phyloP scores from a whole-genome alignment of 345 rosid species.

The Hibiscus tridactylites region DNA sequence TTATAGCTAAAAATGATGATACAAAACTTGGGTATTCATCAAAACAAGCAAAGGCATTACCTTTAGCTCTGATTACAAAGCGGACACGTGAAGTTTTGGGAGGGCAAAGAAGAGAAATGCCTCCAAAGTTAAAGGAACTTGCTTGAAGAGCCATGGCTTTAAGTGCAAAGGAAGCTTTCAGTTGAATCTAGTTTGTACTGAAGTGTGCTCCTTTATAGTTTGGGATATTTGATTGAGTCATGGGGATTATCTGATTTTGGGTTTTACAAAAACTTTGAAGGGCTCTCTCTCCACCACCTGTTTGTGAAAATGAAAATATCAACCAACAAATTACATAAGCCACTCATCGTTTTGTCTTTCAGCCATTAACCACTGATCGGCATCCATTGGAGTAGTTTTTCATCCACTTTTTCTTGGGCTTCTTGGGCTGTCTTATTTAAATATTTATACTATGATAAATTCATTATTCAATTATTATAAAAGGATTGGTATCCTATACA shows the following conservation, averaged over 20 bases:
- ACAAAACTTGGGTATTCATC: not conserved
- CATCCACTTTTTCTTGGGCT: no score
- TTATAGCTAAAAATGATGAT: not conserved
- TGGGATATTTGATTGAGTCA: not conserved
- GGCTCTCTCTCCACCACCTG: constrained; percentile 3
- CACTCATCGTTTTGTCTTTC: not conserved
- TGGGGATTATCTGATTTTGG: not conserved
- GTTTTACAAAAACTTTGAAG: not conserved
- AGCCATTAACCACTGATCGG: not conserved
- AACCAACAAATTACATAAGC: not conserved
- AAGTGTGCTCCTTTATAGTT: not conserved
- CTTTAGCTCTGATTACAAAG: constrained; percentile 39
- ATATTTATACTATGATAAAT: no score
- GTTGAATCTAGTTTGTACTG: not conserved
- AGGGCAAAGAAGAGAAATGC: constrained; percentile 33
- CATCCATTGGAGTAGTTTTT: not conserved
- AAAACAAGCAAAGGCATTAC: constrained; percentile 15
- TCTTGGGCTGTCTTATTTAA: no score
- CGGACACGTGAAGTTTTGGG: constrained; percentile 29
- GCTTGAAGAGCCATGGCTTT: constrained; percentile 43
- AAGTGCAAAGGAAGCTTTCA: not conserved
- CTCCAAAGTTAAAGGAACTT: constrained; percentile 30
- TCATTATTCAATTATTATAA: no score
- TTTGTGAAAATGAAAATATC: not conserved
- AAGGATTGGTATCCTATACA: no score